Conservation (phyloP, 1,284 basidiomycete species). For the Cutaneotrichosporon arboriforme region DNA sequence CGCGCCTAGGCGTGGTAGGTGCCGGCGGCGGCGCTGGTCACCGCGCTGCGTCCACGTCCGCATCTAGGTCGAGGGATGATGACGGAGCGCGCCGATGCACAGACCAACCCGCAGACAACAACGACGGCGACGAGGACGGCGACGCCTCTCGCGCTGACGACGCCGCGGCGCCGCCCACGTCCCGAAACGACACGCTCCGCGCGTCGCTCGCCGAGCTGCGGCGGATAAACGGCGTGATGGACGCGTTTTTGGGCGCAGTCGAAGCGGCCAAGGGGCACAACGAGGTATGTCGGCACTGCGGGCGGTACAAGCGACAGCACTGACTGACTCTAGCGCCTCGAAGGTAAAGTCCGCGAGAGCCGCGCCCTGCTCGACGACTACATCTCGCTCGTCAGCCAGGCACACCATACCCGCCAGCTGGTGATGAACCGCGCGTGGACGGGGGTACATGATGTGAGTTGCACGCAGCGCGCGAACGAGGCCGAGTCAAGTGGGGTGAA, state of each 20-base stretch:
- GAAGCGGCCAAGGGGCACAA: constrained; percentile 41
- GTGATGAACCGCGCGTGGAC: constrained; percentile 42
- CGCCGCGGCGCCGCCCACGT: background rate
- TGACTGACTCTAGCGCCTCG: constrained; percentile 37
- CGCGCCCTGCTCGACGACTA: constrained; percentile 42
- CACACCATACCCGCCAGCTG: constrained; percentile 42
- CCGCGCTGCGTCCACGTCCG: too few species aligned
- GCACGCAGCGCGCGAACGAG: too few species aligned
- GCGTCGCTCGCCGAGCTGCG: constrained; percentile 42
- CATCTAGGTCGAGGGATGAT: too few species aligned
- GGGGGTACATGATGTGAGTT: constrained; percentile 42
- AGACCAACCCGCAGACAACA: too few species aligned
- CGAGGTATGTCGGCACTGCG: constrained; percentile 32
- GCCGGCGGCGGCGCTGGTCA: too few species aligned
- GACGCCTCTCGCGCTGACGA: background rate
- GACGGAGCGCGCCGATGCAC: too few species aligned
- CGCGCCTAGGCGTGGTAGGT: too few species aligned
- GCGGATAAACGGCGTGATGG: constrained; percentile 46
- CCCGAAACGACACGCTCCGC: constrained; percentile 17
- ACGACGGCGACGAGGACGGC: too few species aligned
- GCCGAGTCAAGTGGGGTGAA: background rate
- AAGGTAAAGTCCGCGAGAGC: constrained; percentile 37
- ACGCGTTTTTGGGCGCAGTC: constrained; percentile 38
- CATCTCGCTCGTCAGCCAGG: constrained; percentile 41
- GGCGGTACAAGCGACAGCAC: too few species aligned